A percentile compares a stretch with the other conserved stretches of the same genome.
Evolutionary conservation across 129 eudicot genomes (phyloP).

Genomic region (Kitagawia praeruptora): DNA sequence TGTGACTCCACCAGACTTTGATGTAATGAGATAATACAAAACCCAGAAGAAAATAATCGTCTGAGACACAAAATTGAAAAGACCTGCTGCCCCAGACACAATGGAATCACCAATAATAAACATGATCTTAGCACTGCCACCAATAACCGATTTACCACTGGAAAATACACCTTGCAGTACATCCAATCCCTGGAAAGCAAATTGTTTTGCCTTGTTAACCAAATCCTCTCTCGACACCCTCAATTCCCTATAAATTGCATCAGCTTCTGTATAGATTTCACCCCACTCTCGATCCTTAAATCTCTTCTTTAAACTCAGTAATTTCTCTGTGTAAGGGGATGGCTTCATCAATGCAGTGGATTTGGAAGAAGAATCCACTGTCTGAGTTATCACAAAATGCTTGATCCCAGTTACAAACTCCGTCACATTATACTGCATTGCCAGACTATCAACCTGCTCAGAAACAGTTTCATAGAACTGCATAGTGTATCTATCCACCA

Average conservation of each 20-base stretch:
- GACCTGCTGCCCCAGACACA: constrained; percentile 81
- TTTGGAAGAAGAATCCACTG: constrained; percentile 27
- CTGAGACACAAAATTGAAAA: constrained; percentile 74
- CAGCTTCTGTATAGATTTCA: constrained; percentile 61
- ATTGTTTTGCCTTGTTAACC: constrained; percentile 69
- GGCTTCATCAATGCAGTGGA: constrained; percentile 47
- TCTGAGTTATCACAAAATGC: constrained; percentile 55
- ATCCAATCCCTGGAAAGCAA: constrained; percentile 77
- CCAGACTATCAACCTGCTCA: constrained; percentile 73
- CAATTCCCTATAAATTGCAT: constrained; percentile 50
- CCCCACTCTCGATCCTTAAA: constrained; percentile 72
- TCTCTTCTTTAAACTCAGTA: constrained; percentile 50
- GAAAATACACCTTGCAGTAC: constrained; percentile 64
- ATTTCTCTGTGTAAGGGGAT: constrained; percentile 58
- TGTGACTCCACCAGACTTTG: constrained; percentile 93
- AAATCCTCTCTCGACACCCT: constrained; percentile 52
- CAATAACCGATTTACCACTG: constrained; percentile 63
- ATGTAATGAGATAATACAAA: constrained; percentile 74
- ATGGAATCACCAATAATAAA: constrained; percentile 50
- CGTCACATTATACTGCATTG: constrained; percentile 81
- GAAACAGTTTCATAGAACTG: constrained; percentile 68
- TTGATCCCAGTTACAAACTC: constrained; percentile 72
- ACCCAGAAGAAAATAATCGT: constrained; percentile 86
- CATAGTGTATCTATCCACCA: constrained; percentile 66
- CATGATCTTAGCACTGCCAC: constrained; percentile 68